Base-by-base conservation (phyloP, 2,329 filamentous ascomycete genomes). In the Calonectria fujianensis region DNA sequence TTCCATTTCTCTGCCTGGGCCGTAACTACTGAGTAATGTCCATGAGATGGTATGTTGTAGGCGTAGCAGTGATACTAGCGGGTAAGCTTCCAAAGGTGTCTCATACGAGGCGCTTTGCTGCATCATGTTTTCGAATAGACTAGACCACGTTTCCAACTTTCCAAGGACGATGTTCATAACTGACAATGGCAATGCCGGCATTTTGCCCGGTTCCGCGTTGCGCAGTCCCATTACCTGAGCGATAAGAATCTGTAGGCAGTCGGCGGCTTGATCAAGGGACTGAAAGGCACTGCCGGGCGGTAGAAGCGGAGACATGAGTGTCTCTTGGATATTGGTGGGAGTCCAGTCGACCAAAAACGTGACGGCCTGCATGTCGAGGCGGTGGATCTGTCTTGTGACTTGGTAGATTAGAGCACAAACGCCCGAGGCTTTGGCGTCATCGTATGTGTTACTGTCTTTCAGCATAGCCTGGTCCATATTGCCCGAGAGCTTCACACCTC, bases 351-450 rank as follows among this genome's bases (percentile, higher is more conserved):
- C 64, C 31, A 85, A 75, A 78, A 83, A 85, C 24, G 75, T 80
- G 11, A 73, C 80, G 20, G 84, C 83, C 76, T 85, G 84, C 79
- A 84, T 81, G 71, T 86, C 84, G 35, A 84, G 83, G 73, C 84
- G 84, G 54, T 78, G 82, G 65, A 85, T 83, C 73, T 85, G 84
- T 59, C 78, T 79, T 63, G 81, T 81, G 71, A 84, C 74, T 67
- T 84, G 82, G 54, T 29, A 39, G 63, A 84, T 80, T 54, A 84
- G 75, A 11, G 74, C 74, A 48, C 51, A 61, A 70, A 72, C 35
- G 4, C 64, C 80, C 10, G 81, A 79, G n/a, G 48, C n/a, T 24
- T 72, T 66, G 29, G 68, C 64, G 51, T 75, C 64, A 45, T 74
- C 69, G 64, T 73, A 48, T 48, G 16, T 66, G 41, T 35, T 61